A percentile compares a stretch with the other conserved stretches of the same genome.
phyloP scores from a whole-genome alignment of 1,284 basidiomycete species.

The Afroboletus lepidellus region DNA sequence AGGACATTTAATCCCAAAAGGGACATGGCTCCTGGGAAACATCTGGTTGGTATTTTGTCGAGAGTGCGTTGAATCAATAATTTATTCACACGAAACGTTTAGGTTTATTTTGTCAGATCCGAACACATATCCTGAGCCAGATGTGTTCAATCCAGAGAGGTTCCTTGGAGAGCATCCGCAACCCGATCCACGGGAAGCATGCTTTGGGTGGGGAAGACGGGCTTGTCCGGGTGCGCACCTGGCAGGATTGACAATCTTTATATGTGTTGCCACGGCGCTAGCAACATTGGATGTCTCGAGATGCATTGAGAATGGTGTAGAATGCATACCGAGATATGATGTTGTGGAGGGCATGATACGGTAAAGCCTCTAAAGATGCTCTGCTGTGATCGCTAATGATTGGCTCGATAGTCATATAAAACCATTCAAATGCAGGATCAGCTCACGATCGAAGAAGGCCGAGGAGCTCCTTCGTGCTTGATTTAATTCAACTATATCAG shows the following conservation, averaged over 20 bases:
- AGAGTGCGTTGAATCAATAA: neutral
- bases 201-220: slow-evolving; percentile 6
- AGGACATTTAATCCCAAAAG: neutral
- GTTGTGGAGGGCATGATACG: slow-evolving; percentile 2
- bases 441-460: neutral
- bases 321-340: slow-evolving; percentile 8
- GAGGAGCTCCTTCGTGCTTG: neutral
- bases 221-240: slow-evolving; percentile 13
- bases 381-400: neutral
- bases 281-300: slow-evolving; percentile 15
- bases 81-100: neutral
- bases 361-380: neutral
- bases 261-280: slow-evolving; percentile 15
- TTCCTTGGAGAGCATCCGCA: neutral
- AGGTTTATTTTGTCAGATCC: neutral
- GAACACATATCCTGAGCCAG: neutral
- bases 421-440: neutral
- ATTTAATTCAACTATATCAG: neutral
- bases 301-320: slow-evolving; percentile 8
- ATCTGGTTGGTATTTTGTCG: neutral
- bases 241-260: slow-evolving; percentile 14
- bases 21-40: neutral
- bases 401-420: neutral
- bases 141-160: neutral
- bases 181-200: slow-evolving; percentile 9